Conservation (phyloP, 106 monocot genomes). For the Ottelia alismoides region DNA sequence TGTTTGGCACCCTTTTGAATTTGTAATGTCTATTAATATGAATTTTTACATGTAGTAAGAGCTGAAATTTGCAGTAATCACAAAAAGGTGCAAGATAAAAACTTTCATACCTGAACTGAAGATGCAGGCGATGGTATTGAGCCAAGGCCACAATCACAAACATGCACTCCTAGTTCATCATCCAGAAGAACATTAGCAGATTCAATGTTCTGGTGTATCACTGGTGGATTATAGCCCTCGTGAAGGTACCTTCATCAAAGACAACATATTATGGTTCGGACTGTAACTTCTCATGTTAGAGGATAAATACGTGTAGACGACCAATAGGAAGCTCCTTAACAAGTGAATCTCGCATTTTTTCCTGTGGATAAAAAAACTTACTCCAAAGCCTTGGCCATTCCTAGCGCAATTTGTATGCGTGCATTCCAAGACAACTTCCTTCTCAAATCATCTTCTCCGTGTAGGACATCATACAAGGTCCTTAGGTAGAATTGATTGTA, state of each 20-base stretch:
- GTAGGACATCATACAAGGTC: constrained; percentile 61
- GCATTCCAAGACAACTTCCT: constrained; percentile 69
- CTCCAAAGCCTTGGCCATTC: constrained; percentile 89
- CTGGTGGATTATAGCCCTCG: constrained; percentile 48
- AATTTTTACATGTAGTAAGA: no score
- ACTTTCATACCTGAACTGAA: constrained; percentile 65
- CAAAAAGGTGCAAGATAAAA: no score
- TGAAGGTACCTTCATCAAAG: constrained; percentile 66
- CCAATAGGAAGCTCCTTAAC: no score
- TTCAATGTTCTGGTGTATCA: constrained; percentile 80
- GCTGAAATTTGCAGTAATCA: no score
- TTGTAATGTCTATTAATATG: no score
- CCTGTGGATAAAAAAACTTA: no score
- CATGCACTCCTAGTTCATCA: constrained; percentile 45
- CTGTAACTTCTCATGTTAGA: no score
- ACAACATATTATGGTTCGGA: no score
- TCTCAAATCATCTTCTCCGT: constrained; percentile 49
- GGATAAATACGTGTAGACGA: no score
- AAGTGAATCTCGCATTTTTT: no score
- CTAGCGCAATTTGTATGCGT: constrained; percentile 70
- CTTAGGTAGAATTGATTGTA: constrained; percentile 65
- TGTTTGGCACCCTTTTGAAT: no score
- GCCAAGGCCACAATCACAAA: constrained; percentile 83
- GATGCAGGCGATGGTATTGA: constrained; percentile 43
- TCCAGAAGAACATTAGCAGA: constrained; percentile 58